These are phyloP conservation scores for Vitis amurensis DNA, from an alignment of 164 flowering plant genomes.

Conservation along the genomic window DNA sequence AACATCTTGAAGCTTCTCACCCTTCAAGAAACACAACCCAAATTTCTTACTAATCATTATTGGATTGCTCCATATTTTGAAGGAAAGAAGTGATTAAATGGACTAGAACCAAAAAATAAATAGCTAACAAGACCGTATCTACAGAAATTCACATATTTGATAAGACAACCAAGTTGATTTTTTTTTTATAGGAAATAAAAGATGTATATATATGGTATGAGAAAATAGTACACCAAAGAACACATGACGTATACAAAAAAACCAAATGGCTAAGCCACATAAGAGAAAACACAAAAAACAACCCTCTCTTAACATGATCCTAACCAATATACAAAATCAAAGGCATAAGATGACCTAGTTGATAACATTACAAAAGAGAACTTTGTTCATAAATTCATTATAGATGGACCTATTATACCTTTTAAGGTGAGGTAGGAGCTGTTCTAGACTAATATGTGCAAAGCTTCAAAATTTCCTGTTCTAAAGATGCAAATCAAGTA, in stretches of 20 bases:
- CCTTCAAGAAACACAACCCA: constrained; percentile 32
- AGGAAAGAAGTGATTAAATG: background rate
- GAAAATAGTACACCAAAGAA: background rate
- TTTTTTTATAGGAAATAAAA: too few species aligned
- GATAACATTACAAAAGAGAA: background rate
- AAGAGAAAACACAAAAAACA: too few species aligned
- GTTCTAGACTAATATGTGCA: too few species aligned
- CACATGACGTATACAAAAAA: background rate
- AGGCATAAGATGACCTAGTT: background rate
- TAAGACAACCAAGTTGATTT: background rate
- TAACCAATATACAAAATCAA: too few species aligned
- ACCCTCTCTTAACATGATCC: too few species aligned
- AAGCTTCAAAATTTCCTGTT: too few species aligned
- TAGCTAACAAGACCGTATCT: too few species aligned
- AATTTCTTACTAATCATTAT: background rate
- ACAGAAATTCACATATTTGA: too few species aligned
- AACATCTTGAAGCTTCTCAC: constrained; percentile 59
- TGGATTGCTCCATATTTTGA: background rate
- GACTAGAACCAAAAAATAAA: constrained; percentile 3
- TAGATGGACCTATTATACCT: background rate
- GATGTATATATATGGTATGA: too few species aligned
- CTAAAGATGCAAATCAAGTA: too few species aligned
- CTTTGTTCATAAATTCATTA: background rate
- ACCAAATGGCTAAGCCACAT: too few species aligned
- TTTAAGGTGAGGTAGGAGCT: too few species aligned